Base-by-base conservation (phyloP, 306 rosid genomes). In the Quercus variabilis region DNA sequence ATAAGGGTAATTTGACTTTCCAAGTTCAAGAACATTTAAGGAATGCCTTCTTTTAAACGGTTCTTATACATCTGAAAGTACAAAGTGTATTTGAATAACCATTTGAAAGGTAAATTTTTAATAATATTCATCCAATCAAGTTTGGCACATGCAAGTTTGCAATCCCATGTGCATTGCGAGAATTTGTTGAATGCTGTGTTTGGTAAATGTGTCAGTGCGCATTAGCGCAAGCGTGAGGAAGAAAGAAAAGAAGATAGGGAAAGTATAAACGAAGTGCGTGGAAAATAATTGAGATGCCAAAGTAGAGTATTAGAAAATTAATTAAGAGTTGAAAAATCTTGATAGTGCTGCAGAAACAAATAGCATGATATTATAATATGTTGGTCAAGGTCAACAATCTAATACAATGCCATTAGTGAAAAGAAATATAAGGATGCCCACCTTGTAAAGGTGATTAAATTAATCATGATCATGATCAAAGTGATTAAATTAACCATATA, bases 401-500 rank as follows among this genome's bases (percentile, higher is more conserved):
- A 56, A 4, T 33, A 68, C 19, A 21, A 75, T 56, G 49, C n/a
- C 46, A 58, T 23, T 31, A 60, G 23, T 18, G 31, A 11, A 19
- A 71, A 71, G 31, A 9, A 54, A 19, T 33, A 77, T 68, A 80
- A 69, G 87, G 64, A 76, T 33, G 77, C 49, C 80, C 85, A 84
- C 82, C 51, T 77, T 15, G 35, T 28, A 28, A 56, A 76, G 71
- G 65, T 76, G 76, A 65, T 72, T 25, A 38, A 17, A 65, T 59
- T 59, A 77, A 57, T 33, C 26, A 76, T 20, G 54, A 51, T 18
- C 26, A 76, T 17, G 17, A 49, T 49, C 54, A 28, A 56, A 76
- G 71, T 76, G 76, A 65, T 72, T 25, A 38, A 12, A 65, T 59
- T 59, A 77, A 57, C 19, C 15, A 79, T n/a, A 30, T 25, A 71